Conservation (phyloP, 441 rosid species). For the Capsella rubella region DNA sequence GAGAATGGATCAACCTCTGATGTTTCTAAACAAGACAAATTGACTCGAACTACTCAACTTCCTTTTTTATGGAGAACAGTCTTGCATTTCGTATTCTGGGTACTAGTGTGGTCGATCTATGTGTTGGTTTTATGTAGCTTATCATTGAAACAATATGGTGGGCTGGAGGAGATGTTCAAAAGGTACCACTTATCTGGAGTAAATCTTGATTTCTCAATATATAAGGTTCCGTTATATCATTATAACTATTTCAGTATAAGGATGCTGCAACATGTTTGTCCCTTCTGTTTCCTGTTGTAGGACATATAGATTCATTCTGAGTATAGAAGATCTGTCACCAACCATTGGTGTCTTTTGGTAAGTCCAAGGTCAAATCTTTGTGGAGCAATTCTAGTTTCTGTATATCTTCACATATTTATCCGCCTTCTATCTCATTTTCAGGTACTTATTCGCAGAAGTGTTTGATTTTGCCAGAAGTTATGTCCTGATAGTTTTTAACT, state of each 20-base stretch:
- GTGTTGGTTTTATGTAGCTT: slow-evolving; percentile 72
- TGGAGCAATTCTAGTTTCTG: neutral
- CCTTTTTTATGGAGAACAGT: slow-evolving; percentile 69
- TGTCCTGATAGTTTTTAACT: slow-evolving; percentile 87
- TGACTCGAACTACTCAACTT: slow-evolving; percentile 40
- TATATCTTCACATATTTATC: neutral
- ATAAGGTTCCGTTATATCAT: slow-evolving; percentile 15
- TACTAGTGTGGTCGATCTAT: slow-evolving; percentile 71
- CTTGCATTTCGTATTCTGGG: slow-evolving; percentile 68
- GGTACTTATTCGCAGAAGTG: slow-evolving; percentile 98
- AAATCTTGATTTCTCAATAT: slow-evolving; percentile 9
- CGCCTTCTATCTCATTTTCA: slow-evolving; percentile 51
- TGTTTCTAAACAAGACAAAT: slow-evolving; percentile 40
- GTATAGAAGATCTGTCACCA: slow-evolving; percentile 91
- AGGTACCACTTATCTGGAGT: slow-evolving; percentile 57
- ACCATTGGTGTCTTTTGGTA: slow-evolving; percentile 94
- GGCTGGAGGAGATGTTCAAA: slow-evolving; percentile 81
- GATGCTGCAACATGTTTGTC: neutral
- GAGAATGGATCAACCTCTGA: slow-evolving; percentile 36
- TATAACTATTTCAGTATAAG: neutral
- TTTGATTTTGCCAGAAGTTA: slow-evolving; percentile 84
- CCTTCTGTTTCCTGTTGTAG: slow-evolving; percentile 49
- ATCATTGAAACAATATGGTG: slow-evolving; percentile 68
- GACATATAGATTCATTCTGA: slow-evolving; percentile 93
- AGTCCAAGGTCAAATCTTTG: slow-evolving; percentile 32